Evolutionary conservation across 129 eudicot species (phyloP).

Genomic region (Artemisia annua): DNA sequence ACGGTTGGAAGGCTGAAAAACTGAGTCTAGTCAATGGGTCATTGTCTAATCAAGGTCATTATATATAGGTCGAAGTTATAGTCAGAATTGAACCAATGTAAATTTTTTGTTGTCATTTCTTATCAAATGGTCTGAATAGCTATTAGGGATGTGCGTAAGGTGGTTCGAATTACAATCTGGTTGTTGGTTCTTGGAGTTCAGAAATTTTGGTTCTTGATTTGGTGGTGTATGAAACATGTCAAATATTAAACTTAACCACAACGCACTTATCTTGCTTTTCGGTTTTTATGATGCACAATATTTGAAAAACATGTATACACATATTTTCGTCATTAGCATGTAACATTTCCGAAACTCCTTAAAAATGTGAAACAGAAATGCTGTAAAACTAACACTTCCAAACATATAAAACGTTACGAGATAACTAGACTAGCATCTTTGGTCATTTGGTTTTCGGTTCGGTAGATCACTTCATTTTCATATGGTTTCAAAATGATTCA

Average conservation of each 20-base stretch:
- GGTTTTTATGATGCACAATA: neutral
- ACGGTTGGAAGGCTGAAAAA: constrained; percentile 65
- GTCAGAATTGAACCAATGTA: constrained; percentile 11
- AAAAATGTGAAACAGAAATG: neutral
- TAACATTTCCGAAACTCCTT: neutral
- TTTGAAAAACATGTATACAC: neutral
- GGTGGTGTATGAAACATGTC: neutral
- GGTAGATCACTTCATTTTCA: neutral
- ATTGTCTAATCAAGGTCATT: constrained; percentile 2
- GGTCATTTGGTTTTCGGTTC: neutral
- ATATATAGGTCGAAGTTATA: neutral
- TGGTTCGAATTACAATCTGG: neutral
- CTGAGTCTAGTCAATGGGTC: neutral
- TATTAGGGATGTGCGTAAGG: neutral
- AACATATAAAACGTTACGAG: neutral
- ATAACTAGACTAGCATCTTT: neutral
- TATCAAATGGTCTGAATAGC: neutral
- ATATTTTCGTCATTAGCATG: neutral
- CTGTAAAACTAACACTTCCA: neutral
- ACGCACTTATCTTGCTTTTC: neutral
- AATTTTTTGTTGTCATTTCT: neutral
- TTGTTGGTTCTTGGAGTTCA: constrained; percentile 5
- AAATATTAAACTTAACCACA: neutral
- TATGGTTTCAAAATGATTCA: constrained; percentile 8
- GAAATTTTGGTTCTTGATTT: neutral